Percentiles rank a stretch among this genome's conserved stretches.
phyloP scores from a whole-genome alignment of 2,329 filamentous ascomycete genomes.

The Aspergillus sp. region DNA sequence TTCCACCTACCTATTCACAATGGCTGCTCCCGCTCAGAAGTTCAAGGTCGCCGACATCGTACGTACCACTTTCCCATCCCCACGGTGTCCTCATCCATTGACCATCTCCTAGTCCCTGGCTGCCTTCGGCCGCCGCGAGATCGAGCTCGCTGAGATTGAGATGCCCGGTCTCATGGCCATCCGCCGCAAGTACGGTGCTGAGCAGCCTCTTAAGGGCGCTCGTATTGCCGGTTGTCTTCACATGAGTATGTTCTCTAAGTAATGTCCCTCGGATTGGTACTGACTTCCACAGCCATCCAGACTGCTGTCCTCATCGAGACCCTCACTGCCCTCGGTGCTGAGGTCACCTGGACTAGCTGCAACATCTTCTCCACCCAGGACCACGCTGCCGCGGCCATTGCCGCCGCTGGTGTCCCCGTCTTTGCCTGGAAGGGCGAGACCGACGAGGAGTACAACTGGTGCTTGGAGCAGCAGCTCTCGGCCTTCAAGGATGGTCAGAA shows the following conservation, averaged over 20 bases:
- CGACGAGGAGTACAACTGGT: constrained; percentile 99
- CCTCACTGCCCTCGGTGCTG: constrained; percentile 84
- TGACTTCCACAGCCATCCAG: constrained; percentile 65
- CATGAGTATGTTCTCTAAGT: constrained; percentile 62
- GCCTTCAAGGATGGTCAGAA: constrained; percentile 96
- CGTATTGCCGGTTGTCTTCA: constrained; percentile 96
- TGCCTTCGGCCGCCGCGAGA: constrained; percentile 98
- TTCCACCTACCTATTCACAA: constrained; percentile 29
- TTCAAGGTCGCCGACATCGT: constrained; percentile 98
- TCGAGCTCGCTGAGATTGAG: constrained; percentile 91
- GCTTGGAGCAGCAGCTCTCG: constrained; percentile 92
- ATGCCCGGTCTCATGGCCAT: constrained; percentile 98
- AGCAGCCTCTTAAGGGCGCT: constrained; percentile 91
- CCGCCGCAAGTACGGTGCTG: constrained; percentile 78
- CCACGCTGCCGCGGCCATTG: constrained; percentile 95
- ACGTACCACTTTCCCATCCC: constrained; percentile 22
- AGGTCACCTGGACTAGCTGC: constrained; percentile 98
- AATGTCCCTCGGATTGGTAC: neutral
- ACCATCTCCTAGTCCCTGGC: constrained; percentile 59
- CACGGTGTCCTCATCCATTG: constrained; percentile 1
- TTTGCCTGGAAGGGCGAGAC: constrained; percentile 86
- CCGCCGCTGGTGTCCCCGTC: constrained; percentile 84
- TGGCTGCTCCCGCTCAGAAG: constrained; percentile 75
- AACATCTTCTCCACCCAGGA: constrained; percentile 99
- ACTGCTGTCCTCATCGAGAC: constrained; percentile 99